Evolutionary conservation across 345 rosid species (phyloP).

Genomic region (Odontarrhena argentea): DNA sequence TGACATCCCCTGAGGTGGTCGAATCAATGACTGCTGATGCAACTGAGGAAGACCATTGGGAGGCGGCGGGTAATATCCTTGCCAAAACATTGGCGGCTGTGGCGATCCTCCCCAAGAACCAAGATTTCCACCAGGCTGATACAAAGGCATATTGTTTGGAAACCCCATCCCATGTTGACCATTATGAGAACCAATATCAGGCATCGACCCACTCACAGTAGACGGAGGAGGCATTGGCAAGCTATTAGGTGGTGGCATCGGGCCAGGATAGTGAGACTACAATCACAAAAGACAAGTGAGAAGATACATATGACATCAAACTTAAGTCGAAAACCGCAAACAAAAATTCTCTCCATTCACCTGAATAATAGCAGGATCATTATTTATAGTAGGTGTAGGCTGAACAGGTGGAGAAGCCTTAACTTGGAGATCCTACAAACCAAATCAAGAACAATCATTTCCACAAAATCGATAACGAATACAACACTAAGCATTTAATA

Average conservation of each 20-base stretch:
- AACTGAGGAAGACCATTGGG: conserved; percentile 80
- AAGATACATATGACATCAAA: conserved; percentile 23
- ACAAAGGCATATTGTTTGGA: conserved; percentile 71
- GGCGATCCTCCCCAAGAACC: conserved; percentile 85
- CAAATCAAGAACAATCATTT: background rate
- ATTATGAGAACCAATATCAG: conserved; percentile 58
- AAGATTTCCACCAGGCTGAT: conserved; percentile 84
- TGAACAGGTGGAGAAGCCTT: conserved; percentile 86
- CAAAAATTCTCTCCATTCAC: conserved; percentile 35
- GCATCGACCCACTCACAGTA: conserved; percentile 51
- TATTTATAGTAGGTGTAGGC: conserved; percentile 65
- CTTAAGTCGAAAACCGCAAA: background rate
- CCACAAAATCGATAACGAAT: too few species aligned
- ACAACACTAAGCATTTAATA: background rate
- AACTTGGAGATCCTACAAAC: conserved; percentile 84
- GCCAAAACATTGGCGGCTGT: conserved; percentile 89
- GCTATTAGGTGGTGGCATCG: conserved; percentile 56
- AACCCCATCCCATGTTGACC: conserved; percentile 63
- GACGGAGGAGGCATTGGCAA: conserved; percentile 48
- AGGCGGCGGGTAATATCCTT: conserved; percentile 73
- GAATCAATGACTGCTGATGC: conserved; percentile 81
- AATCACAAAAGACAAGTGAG: conserved; percentile 3
- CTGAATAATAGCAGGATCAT: conserved; percentile 97
- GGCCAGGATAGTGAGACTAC: conserved; percentile 89
- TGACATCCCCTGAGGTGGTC: conserved; percentile 72